These are phyloP conservation scores for Vitis amurensis DNA, from an alignment of 164 flowering plant genomes.

Conservation along the genomic window DNA sequence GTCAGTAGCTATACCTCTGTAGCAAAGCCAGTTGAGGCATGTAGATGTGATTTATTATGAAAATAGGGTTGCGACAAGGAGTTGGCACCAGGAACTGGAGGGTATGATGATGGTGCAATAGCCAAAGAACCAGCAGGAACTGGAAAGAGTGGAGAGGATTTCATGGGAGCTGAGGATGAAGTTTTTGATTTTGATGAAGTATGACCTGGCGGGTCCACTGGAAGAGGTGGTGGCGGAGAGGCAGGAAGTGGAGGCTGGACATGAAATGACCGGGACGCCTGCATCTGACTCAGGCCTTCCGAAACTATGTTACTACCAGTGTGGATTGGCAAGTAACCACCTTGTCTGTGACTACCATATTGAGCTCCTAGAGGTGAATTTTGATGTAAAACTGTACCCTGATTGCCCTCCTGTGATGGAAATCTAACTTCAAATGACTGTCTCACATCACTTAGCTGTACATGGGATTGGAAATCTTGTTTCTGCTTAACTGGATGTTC, in stretches of 20 bases:
- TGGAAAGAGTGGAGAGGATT: constrained; percentile 37
- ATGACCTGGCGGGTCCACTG: constrained; percentile 38
- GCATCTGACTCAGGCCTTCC: constrained; percentile 22
- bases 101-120: constrained; percentile 22
- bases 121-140: constrained; percentile 33
- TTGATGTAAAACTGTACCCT: constrained; percentile 12
- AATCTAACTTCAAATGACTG: constrained; percentile 16
- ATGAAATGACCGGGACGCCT: constrained; percentile 20
- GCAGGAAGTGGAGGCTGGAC: constrained; percentile 61
- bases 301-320: constrained; percentile 16
- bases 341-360: constrained; percentile 21
- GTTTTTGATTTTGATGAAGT: constrained; percentile 26
- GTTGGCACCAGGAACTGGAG: constrained; percentile 22
- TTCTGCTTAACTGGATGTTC: constrained; percentile 16
- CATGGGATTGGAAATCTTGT: constrained; percentile 17
- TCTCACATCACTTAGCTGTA: constrained; percentile 14
- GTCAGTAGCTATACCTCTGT: constrained; percentile 30
- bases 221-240: constrained; percentile 67
- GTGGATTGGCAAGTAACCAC: constrained; percentile 18
- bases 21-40: constrained; percentile 23
- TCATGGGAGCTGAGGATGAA: constrained; percentile 32
- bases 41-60: constrained; percentile 20
- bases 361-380: constrained; percentile 12
- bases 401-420: constrained; percentile 3
- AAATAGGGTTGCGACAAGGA: constrained; percentile 21